Conservation (phyloP, 176 grass and related monocot genomes). For the Zoysia japonica region DNA sequence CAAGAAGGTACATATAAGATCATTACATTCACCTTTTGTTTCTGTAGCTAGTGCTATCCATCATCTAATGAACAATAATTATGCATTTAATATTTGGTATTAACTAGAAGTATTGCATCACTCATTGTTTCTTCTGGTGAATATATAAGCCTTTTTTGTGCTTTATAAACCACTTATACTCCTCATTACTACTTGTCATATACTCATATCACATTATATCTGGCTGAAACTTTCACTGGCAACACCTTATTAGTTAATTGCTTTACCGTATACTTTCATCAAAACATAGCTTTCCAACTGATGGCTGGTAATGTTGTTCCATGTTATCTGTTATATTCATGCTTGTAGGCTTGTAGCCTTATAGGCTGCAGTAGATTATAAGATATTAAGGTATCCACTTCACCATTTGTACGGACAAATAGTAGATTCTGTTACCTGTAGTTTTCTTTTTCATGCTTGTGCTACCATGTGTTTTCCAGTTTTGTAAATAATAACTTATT, state of each 20-base stretch:
- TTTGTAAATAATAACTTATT: slow-evolving; percentile 10
- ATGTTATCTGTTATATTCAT: slow-evolving; percentile 24
- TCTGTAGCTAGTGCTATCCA: too few relatives aligned
- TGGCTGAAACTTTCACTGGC: background rate
- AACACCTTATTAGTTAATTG: slow-evolving; percentile 12
- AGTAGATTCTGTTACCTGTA: slow-evolving; percentile 1
- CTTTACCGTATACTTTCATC: background rate
- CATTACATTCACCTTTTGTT: too few relatives aligned
- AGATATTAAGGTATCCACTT: slow-evolving; percentile 7
- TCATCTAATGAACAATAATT: background rate
- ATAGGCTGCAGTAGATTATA: background rate
- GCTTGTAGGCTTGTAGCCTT: background rate
- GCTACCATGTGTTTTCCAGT: slow-evolving; percentile 23
- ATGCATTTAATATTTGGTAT: slow-evolving; percentile 21
- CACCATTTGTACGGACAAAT: slow-evolving; percentile 24
- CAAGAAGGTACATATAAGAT: too few relatives aligned
- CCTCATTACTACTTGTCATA: slow-evolving; percentile 15
- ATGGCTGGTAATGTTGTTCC: slow-evolving; percentile 14
- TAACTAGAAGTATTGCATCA: background rate
- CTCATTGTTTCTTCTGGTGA: background rate
- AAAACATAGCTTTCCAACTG: background rate
- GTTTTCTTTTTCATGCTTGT: background rate
- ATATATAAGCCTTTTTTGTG: background rate
- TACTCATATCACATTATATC: background rate
- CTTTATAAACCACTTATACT: slow-evolving; percentile 12